Evolutionary conservation across 495 filamentous ascomycete species (phyloP).

Genomic region (Aspergillus heteromorphus): DNA sequence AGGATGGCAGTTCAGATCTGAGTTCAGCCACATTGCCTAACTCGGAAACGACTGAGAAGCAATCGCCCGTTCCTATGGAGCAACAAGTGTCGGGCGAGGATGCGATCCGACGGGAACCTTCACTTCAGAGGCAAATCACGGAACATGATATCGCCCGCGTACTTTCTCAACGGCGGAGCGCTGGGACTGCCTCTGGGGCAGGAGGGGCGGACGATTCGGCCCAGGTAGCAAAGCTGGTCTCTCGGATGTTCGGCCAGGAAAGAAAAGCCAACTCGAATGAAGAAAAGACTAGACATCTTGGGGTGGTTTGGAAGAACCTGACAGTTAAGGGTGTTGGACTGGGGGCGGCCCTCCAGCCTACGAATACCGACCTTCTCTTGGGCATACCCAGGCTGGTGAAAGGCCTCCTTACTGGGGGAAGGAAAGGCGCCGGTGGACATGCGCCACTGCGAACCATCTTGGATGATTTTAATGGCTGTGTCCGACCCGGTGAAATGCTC

Average conservation of each 20-base stretch:
- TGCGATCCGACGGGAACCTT: background rate
- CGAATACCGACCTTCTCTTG: slow-evolving; percentile 58
- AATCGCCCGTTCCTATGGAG: background rate
- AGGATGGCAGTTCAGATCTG: background rate
- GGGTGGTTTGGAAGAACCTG: slow-evolving; percentile 55
- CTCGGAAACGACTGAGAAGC: background rate
- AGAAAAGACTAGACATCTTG: slow-evolving; percentile 54
- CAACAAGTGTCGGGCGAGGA: background rate
- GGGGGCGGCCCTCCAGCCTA: slow-evolving; percentile 61
- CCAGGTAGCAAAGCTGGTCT: slow-evolving; percentile 56
- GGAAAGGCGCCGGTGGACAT: slow-evolving; percentile 42
- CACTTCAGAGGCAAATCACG: slow-evolving; percentile 16
- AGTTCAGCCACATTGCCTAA: background rate
- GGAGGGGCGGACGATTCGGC: slow-evolving; percentile 43
- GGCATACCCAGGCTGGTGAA: slow-evolving; percentile 49
- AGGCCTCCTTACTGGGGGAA: slow-evolving; percentile 36
- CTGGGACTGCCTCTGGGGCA: slow-evolving; percentile 26
- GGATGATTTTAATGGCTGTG: slow-evolving; percentile 53
- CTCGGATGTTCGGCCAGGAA: slow-evolving; percentile 58
- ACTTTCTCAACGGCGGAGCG: slow-evolving; percentile 46
- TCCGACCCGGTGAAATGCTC: slow-evolving; percentile 45
- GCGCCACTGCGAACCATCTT: slow-evolving; percentile 57
- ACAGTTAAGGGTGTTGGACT: slow-evolving; percentile 64
- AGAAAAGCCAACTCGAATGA: slow-evolving; percentile 60
- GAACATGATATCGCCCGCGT: slow-evolving; percentile 48